Percentiles rank a stretch among this genome's conserved stretches.
phyloP scores from a whole-genome alignment of 106 monocot species.

The Chionographis japonica region DNA sequence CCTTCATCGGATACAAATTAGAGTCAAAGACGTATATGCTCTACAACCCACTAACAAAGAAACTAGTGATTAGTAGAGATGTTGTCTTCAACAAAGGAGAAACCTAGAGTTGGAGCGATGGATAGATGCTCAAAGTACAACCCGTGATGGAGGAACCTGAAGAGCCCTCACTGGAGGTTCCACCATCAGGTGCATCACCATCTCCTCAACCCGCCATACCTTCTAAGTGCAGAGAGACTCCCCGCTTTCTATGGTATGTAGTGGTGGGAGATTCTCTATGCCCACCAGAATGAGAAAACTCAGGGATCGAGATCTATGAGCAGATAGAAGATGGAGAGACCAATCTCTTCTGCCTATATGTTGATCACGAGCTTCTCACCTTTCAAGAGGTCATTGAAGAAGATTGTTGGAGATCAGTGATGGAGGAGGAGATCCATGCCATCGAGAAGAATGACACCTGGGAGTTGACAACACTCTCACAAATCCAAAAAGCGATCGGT shows the following conservation, averaged over 20 bases:
- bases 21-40: constrained; percentile 3
- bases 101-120: not conserved
- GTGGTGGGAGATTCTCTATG: too few species aligned
- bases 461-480: not conserved
- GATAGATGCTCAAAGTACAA: not conserved
- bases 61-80: constrained; percentile 1
- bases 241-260: too few species aligned
- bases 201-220: not conserved
- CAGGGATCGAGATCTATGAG: not conserved
- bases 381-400: too few species aligned
- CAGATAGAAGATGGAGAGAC: constrained; percentile 4
- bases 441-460: not conserved
- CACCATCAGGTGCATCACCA: not conserved
- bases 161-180: not conserved
- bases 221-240: not conserved
- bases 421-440: not conserved
- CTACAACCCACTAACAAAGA: constrained; percentile 7
- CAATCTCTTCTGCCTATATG: not conserved
- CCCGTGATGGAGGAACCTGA: not conserved
- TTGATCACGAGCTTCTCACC: too few species aligned
- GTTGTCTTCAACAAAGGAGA: not conserved
- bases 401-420: not conserved
- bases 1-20: not conserved
- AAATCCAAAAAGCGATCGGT: not conserved
- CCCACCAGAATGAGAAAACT: not conserved